A percentile compares a stretch with the other conserved stretches of the same genome.
phyloP scores from a whole-genome alignment of 192 early-diverging fungal genomes.

The Backusella tarrabulga region DNA sequence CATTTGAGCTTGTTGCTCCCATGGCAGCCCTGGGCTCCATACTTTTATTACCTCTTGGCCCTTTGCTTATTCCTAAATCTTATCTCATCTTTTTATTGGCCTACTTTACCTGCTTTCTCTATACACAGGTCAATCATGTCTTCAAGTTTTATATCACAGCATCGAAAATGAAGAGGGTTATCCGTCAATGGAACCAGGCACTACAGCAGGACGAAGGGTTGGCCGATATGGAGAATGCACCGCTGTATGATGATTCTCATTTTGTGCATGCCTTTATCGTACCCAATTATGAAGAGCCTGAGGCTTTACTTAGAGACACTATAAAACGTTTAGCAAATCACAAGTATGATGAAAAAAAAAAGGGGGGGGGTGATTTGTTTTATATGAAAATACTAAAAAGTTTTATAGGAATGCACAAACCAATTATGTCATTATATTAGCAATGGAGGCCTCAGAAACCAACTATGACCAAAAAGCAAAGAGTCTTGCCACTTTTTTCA shows the following conservation, averaged over 20 bases:
- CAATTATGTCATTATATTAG: conserved; percentile 61
- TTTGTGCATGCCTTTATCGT: conserved; percentile 70
- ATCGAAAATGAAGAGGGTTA: conserved; percentile 37
- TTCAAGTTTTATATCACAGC: conserved; percentile 49
- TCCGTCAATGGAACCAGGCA: conserved; percentile 37
- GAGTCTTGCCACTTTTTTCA: conserved; percentile 51
- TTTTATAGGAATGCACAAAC: conserved; percentile 38
- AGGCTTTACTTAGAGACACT: conserved; percentile 67
- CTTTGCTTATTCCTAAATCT: conserved; percentile 38
- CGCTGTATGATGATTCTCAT: conserved; percentile 27
- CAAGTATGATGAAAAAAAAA: conserved; percentile 36
- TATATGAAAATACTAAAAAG: neutral
- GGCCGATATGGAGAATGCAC: conserved; percentile 15
- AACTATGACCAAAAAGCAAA: conserved; percentile 56
- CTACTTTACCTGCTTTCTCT: conserved; percentile 45
- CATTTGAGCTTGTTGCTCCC: conserved; percentile 49
- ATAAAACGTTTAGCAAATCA: conserved; percentile 67
- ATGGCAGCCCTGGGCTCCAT: conserved; percentile 41
- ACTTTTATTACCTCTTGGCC: conserved; percentile 40
- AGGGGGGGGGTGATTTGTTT: neutral
- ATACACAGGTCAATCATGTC: conserved; percentile 43
- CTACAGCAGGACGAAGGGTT: conserved; percentile 4
- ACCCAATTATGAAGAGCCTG: conserved; percentile 70
- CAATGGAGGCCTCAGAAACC: conserved; percentile 73
- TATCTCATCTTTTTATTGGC: conserved; percentile 45